Evolutionary conservation across 2,329 filamentous ascomycete species (phyloP).

Genomic region (Stylonectria norvegica): DNA sequence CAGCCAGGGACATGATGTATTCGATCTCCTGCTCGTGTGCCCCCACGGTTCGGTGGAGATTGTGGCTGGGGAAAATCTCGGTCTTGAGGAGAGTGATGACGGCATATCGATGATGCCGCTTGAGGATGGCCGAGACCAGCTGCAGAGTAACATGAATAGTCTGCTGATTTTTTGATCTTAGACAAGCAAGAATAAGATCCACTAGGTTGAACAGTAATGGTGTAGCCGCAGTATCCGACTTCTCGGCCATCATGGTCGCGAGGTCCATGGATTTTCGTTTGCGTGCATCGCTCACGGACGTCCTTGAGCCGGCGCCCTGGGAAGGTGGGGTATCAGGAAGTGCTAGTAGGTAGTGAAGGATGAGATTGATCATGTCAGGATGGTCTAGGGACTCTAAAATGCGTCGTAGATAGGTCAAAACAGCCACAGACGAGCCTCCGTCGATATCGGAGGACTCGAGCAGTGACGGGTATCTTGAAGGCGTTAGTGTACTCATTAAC

Average conservation of each 20-base stretch:
- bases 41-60: constrained; percentile 63
- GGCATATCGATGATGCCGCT: constrained; percentile 84
- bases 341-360: constrained; percentile 86
- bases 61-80: constrained; percentile 52
- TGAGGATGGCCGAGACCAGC: constrained; percentile 79
- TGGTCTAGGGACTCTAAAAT: constrained; percentile 91
- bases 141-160: constrained; percentile 88
- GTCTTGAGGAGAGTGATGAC: constrained; percentile 72
- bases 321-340: constrained; percentile 57
- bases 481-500: too few species aligned
- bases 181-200: constrained; percentile 81
- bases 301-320: constrained; percentile 37
- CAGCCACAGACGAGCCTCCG: constrained; percentile 92
- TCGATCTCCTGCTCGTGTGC: constrained; percentile 74
- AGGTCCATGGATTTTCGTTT: constrained; percentile 88
- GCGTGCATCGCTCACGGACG: constrained; percentile 64
- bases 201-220: constrained; percentile 90
- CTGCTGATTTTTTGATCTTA: constrained; percentile 80
- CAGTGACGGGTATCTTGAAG: constrained; percentile 79
- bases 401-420: constrained; percentile 85
- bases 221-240: constrained; percentile 69
- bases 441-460: constrained; percentile 96
- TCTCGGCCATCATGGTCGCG: constrained; percentile 72
- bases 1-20: constrained; percentile 64
- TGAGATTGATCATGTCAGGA: constrained; percentile 89